Percentiles rank a stretch among this genome's conserved stretches.
Evolutionary conservation across 345 rosid genomes (phyloP).

Genomic region (Litchi chinensis): DNA sequence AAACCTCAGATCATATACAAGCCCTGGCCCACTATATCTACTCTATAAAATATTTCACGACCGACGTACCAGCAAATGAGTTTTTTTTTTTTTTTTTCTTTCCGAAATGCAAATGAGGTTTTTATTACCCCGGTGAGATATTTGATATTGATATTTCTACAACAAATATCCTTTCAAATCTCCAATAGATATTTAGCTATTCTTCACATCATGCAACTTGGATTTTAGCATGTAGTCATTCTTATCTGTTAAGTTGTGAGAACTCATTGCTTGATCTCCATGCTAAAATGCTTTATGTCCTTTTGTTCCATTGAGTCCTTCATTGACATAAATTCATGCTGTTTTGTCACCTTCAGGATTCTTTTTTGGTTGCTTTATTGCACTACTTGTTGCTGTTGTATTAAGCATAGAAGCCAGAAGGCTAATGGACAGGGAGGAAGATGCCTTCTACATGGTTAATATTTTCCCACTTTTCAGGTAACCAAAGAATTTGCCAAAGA

Average conservation of each 20-base stretch:
- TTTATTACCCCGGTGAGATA: neutral
- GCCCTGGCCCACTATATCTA: constrained; percentile 10
- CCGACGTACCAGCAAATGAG: neutral
- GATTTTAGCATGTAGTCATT: constrained; percentile 41
- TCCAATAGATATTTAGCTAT: neutral
- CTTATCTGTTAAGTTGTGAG: constrained; percentile 47
- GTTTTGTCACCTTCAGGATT: constrained; percentile 47
- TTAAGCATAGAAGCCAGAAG: constrained; percentile 54
- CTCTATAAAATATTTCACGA: neutral
- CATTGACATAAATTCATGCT: neutral
- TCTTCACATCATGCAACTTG: neutral
- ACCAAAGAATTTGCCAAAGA: constrained; percentile 5
- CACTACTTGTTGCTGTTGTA: constrained; percentile 55
- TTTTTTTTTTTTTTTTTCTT: no score
- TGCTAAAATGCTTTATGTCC: neutral
- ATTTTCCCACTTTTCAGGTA: constrained; percentile 80
- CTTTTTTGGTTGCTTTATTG: constrained; percentile 62
- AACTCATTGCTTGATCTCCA: neutral
- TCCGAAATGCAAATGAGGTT: no score
- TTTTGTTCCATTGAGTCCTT: neutral
- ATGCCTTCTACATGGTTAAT: constrained; percentile 58
- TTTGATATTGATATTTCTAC: neutral
- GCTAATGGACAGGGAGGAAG: constrained; percentile 46
- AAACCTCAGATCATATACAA: no score
- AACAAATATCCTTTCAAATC: constrained; percentile 1